phyloP scores from a whole-genome alignment of 352 stramenopile species.

The Pythium monospermum region DNA sequence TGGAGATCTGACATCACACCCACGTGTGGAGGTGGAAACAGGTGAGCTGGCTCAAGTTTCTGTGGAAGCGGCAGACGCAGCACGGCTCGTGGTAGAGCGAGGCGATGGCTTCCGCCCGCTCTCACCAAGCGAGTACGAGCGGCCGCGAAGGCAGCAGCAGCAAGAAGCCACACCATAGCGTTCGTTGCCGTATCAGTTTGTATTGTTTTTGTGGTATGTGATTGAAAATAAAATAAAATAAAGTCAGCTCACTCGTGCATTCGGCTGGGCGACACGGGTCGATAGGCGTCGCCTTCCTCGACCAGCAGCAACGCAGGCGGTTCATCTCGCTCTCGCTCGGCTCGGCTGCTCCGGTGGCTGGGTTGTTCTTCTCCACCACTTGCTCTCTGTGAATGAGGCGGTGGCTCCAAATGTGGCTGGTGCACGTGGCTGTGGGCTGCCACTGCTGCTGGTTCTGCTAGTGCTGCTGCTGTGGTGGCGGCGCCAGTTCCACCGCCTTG shows the following conservation, averaged over 20 bases:
- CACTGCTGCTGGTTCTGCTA: no score
- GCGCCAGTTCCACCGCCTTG: not conserved
- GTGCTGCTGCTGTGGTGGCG: no score
- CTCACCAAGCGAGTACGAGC: slow-evolving; percentile 16
- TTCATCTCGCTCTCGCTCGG: slow-evolving; percentile 9
- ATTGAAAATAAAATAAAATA: no score
- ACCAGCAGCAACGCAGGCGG: slow-evolving; percentile 21
- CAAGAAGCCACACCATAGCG: not conserved
- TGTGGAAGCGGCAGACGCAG: not conserved
- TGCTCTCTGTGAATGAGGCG: no score
- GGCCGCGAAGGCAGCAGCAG: slow-evolving; percentile 1
- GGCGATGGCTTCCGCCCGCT: slow-evolving; percentile 10
- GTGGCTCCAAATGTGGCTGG: no score
- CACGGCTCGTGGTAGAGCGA: slow-evolving; percentile 10
- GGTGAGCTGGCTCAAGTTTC: not conserved
- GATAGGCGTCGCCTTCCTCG: slow-evolving; percentile 38
- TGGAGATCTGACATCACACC: not conserved
- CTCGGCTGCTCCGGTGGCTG: no score
- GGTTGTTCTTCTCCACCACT: no score
- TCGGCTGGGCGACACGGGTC: slow-evolving; percentile 33
- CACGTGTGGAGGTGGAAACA: not conserved
- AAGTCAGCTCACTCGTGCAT: slow-evolving; percentile 33
- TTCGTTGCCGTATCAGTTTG: no score
- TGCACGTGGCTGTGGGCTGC: not conserved
- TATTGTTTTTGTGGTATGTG: no score